Base-by-base conservation (phyloP, 495 filamentous ascomycete species). In the Cladorrhinum samala region DNA sequence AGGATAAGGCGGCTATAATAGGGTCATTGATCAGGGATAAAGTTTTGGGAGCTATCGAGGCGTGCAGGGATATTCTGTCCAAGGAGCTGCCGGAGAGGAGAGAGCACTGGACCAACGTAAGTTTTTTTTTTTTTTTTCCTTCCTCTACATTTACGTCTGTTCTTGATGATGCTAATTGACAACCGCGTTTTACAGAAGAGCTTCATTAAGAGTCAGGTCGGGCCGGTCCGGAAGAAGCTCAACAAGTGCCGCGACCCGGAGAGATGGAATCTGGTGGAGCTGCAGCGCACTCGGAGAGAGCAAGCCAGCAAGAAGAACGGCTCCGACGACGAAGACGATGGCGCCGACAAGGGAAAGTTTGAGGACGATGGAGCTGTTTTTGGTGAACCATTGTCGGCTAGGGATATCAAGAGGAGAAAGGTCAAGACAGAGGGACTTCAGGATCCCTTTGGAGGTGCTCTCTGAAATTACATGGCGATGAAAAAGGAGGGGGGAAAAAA, bases 191-290 rank as follows among this genome's bases (percentile, higher is more conserved):
- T 1, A 58, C 38, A 75, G 72, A 57, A 50, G 54, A 43, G 53
- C 39, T 65, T 67, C 33, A 60, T 57, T 30, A 73, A 71, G 33
- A 68, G 68, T 39, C 71, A 70, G 20, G 58, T 77, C 37, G 76
- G 77, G 40, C 79, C 69, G 30, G 60, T 92, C 9, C 77, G 73
- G 18, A 89, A 84, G 69, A 94, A 93, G 68, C 72, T 94, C 13
- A 81, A 80, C 39, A 83, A 84, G 52, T 95, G 90, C 65, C 80
- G 84, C 51, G 89, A 94, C 58, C 88, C 88, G 1, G 77, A 80
- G 33, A 78, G 83, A 40, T 76, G 71, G 46, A 83, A 88, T 63
- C 56, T 86, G 41, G 77, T 83, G 9, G 75, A 75, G 38, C 59
- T 82, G 25, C 80, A 85, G 57, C 71, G 72, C 47, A 76, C 71